A percentile compares a stretch with the other conserved stretches of the same genome.
These are phyloP conservation scores for Cyclotella sp. DNA, from an alignment of 108 stramenopile genomes.

Conservation along the genomic window DNA sequence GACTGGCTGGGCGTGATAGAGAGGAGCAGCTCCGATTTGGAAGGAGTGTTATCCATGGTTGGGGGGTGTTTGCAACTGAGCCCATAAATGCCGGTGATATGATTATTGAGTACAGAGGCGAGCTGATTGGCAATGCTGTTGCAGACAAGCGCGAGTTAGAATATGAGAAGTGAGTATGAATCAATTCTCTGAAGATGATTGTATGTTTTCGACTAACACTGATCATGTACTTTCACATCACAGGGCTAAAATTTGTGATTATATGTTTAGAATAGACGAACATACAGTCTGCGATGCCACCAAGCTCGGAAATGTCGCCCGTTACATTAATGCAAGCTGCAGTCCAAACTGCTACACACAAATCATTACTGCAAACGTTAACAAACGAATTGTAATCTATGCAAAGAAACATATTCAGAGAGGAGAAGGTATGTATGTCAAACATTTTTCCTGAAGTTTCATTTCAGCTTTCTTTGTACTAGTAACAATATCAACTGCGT, in stretches of 20 bases:
- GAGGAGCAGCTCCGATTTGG: conserved; percentile 76
- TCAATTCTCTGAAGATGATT: neutral
- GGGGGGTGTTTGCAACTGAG: conserved; percentile 85
- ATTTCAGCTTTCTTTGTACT: neutral
- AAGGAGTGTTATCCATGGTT: conserved; percentile 77
- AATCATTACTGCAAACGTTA: conserved; percentile 75
- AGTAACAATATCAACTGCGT: neutral
- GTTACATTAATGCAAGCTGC: conserved; percentile 97
- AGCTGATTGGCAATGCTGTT: conserved; percentile 87
- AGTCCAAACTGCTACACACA: conserved; percentile 92
- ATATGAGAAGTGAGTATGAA: conserved; percentile 66
- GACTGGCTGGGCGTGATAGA: conserved; percentile 64
- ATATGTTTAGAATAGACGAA: conserved; percentile 95
- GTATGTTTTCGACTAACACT: neutral
- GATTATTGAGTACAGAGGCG: conserved; percentile 95
- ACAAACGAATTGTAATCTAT: conserved; percentile 89
- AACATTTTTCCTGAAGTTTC: neutral
- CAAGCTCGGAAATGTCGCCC: conserved; percentile 90
- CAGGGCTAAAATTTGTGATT: conserved; percentile 87
- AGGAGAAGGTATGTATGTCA: conserved; percentile 70
- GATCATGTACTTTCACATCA: neutral
- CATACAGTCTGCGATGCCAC: conserved; percentile 85
- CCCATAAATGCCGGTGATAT: conserved; percentile 73
- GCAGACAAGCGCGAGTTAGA: conserved; percentile 89
- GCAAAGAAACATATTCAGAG: conserved; percentile 85